Conservation (phyloP, 2,329 filamentous ascomycete genomes). For the Cladobotryum mycophilum region DNA sequence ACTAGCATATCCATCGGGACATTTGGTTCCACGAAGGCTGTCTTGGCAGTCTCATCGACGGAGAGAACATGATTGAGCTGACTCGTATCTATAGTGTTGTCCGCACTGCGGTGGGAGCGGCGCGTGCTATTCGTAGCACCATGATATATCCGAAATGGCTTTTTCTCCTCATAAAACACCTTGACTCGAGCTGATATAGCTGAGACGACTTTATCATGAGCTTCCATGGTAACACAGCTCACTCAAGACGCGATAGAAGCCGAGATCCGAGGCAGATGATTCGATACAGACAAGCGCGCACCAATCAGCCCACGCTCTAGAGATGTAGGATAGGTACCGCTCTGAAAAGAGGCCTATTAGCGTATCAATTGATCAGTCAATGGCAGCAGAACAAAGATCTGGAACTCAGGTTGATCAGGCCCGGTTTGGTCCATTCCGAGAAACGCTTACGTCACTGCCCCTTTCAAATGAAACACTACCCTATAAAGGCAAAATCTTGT, state of each 20-base stretch:
- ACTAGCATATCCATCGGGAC: slow-evolving; percentile 62
- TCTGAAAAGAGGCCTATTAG: no score
- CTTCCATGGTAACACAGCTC: slow-evolving; percentile 29
- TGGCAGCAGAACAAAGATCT: no score
- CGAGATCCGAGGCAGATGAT: no score
- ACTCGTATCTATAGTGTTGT: slow-evolving; percentile 62
- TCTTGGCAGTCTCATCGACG: slow-evolving; percentile 47
- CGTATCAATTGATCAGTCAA: no score
- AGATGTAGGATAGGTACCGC: no score
- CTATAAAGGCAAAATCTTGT: no score
- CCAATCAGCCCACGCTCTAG: no score
- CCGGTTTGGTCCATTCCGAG: no score
- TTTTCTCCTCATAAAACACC: slow-evolving; percentile 35
- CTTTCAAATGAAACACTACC: no score
- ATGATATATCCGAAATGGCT: slow-evolving; percentile 68
- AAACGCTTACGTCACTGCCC: no score
- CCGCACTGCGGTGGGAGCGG: slow-evolving; percentile 39
- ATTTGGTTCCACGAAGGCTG: slow-evolving; percentile 63
- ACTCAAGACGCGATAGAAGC: background rate
- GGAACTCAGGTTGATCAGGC: no score
- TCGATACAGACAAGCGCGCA: no score
- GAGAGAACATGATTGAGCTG: slow-evolving; percentile 54
- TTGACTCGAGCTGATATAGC: slow-evolving; percentile 37
- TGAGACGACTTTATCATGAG: slow-evolving; percentile 38
- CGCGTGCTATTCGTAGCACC: slow-evolving; percentile 74